Percentiles rank a stretch among this genome's conserved stretches.
Evolutionary conservation across 495 filamentous ascomycete species (phyloP).

Genomic region (Neurospora sp.): DNA sequence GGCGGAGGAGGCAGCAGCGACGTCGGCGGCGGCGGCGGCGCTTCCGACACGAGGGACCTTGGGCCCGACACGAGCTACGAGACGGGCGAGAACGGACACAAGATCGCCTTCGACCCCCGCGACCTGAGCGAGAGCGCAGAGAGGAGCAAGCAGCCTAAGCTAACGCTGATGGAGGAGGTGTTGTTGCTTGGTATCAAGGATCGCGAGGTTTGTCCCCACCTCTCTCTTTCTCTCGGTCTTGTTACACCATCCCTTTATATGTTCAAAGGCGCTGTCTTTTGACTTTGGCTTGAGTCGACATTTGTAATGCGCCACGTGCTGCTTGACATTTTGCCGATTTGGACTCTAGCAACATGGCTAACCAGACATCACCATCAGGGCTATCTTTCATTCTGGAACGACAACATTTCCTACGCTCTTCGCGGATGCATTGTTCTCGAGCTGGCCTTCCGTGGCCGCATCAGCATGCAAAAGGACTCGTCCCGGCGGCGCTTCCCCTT

Average conservation of each 20-base stretch:
- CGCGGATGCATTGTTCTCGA: slow-evolving; percentile 97
- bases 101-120: slow-evolving; percentile 94
- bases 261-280: not conserved
- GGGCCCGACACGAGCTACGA: slow-evolving; percentile 85
- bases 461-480: slow-evolving; percentile 97
- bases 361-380: slow-evolving; percentile 44
- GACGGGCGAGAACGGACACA: slow-evolving; percentile 90
- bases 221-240: not conserved
- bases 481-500: slow-evolving; percentile 85
- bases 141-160: slow-evolving; percentile 92
- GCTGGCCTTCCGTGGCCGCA: slow-evolving; percentile 86
- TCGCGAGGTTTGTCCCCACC: slow-evolving; percentile 65
- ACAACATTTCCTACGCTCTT: slow-evolving; percentile 97
- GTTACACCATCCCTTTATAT: not conserved
- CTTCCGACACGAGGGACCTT: slow-evolving; percentile 43
- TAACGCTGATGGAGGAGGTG: slow-evolving; percentile 98
- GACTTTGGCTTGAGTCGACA: not conserved
- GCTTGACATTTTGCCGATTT: not conserved
- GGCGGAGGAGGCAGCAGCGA: too few relatives aligned
- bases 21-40: slow-evolving; percentile 22
- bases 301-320: not conserved
- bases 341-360: not conserved
- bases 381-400: slow-evolving; percentile 99
- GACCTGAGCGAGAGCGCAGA: slow-evolving; percentile 97
- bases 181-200: slow-evolving; percentile 91